A percentile compares a stretch with the other conserved stretches of the same genome.
Conservation (phyloP, 208 protist genomes). For the Phytomonas francai region DNA sequence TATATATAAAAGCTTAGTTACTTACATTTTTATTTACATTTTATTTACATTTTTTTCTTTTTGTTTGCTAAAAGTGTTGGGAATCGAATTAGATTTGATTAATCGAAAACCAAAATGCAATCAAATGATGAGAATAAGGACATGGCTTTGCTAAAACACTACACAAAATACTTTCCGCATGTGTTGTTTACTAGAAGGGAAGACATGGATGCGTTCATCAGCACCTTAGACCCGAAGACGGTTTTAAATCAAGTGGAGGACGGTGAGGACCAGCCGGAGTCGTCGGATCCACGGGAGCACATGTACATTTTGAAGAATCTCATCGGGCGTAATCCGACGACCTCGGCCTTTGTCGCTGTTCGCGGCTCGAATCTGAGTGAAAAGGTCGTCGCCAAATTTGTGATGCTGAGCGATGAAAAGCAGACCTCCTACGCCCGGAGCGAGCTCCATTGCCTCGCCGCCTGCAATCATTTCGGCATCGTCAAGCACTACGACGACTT, state of each 20-base stretch:
- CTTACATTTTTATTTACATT: conserved; percentile 9
- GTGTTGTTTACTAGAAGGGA: conserved; percentile 67
- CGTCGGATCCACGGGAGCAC: conserved; percentile 59
- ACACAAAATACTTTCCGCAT: conserved; percentile 74
- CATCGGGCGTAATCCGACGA: conserved; percentile 79
- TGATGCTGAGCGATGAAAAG: conserved; percentile 79
- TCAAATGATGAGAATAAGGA: conserved; percentile 22
- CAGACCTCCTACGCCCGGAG: conserved; percentile 76
- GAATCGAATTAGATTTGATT: neutral
- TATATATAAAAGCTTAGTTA: conserved; percentile 9
- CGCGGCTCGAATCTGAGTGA: conserved; percentile 51
- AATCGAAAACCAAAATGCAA: conserved; percentile 11
- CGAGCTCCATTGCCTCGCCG: conserved; percentile 79
- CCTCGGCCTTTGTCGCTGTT: conserved; percentile 71
- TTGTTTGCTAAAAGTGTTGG: neutral
- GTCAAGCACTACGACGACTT: conserved; percentile 85
- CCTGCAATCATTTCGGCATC: conserved; percentile 86
- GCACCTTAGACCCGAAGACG: conserved; percentile 29
- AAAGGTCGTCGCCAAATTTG: conserved; percentile 82
- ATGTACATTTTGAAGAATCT: conserved; percentile 76
- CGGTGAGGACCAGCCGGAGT: conserved; percentile 61
- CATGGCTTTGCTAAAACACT: conserved; percentile 64
- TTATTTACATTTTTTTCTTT: conserved; percentile 5
- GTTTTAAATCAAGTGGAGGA: conserved; percentile 28
- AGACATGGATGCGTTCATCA: conserved; percentile 52